A percentile compares a stretch with the other conserved stretches of the same genome.
Evolutionary conservation across 768 basidiomycete species (phyloP).

Genomic region (Russula sp.): DNA sequence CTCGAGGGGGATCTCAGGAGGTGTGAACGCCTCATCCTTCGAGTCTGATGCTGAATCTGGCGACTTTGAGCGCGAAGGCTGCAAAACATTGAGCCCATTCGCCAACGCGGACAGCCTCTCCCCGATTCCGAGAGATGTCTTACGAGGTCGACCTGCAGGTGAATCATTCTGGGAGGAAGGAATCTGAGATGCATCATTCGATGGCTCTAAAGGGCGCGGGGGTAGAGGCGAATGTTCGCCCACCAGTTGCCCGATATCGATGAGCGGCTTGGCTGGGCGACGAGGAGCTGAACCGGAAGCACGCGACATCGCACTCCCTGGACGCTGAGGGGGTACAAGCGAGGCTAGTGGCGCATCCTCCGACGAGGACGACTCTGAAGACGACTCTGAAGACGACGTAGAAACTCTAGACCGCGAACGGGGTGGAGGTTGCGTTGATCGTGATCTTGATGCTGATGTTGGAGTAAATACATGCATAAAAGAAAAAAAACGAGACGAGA

Average conservation of each 20-base stretch:
- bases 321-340: constrained; percentile 54
- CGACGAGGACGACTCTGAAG: constrained; percentile 33
- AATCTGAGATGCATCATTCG: background rate
- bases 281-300: constrained; percentile 23
- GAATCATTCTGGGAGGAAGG: background rate
- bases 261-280: constrained; percentile 38
- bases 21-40: constrained; percentile 15
- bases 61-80: constrained; percentile 4
- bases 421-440: background rate
- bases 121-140: constrained; percentile 15
- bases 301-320: constrained; percentile 47
- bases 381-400: constrained; percentile 25
- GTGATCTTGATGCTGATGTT: background rate
- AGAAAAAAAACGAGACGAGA: background rate
- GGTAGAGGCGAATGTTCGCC: background rate
- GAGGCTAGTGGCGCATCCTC: constrained; percentile 60
- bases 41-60: background rate
- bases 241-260: constrained; percentile 29
- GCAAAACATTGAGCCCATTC: constrained; percentile 11
- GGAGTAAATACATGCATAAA: background rate
- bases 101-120: constrained; percentile 17
- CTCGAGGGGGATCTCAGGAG: constrained; percentile 16
- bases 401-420: constrained; percentile 22
- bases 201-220: background rate
- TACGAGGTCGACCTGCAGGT: constrained; percentile 4